A percentile compares a stretch with the other conserved stretches of the same genome.
phyloP scores from a whole-genome alignment of 495 filamentous ascomycete genomes.

The Glarea lozoyensis region DNA sequence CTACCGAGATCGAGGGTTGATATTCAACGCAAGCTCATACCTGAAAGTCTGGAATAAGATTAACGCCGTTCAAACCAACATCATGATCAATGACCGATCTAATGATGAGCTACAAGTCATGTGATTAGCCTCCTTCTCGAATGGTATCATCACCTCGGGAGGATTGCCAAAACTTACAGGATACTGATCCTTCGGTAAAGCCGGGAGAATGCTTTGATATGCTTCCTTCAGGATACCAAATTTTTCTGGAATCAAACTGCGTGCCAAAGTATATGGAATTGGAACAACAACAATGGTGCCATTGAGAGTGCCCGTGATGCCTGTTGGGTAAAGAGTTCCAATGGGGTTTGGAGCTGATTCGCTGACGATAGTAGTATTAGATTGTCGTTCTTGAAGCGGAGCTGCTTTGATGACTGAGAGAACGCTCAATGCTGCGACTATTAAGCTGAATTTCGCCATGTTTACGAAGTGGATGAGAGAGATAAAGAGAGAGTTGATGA shows the following conservation, averaged over 20 bases:
- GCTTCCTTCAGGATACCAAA: constrained; percentile 13
- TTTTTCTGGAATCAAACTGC: constrained; percentile 14
- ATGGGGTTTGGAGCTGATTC: constrained; percentile 17
- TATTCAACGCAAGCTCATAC: not conserved
- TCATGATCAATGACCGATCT: constrained; percentile 10
- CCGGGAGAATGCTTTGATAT: constrained; percentile 6
- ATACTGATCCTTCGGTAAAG: constrained; percentile 12
- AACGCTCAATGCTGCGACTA: too few species aligned
- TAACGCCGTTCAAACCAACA: constrained; percentile 3
- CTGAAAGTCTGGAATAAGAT: constrained; percentile 11
- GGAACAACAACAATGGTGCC: constrained; percentile 14
- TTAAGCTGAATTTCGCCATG: too few species aligned
- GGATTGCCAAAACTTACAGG: constrained; percentile 14
- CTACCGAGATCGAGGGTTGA: not conserved
- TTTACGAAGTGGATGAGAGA: too few species aligned
- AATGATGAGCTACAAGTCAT: constrained; percentile 3
- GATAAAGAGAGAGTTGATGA: too few species aligned
- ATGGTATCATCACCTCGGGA: not conserved
- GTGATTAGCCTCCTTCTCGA: not conserved
- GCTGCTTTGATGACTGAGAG: too few species aligned
- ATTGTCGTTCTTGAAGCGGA: too few species aligned
- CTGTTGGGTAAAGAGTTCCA: constrained; percentile 9
- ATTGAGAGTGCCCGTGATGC: constrained; percentile 18
- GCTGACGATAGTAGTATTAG: too few species aligned
- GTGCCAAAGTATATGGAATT: constrained; percentile 9